Conservation (phyloP, 768 basidiomycete species). For the Lanmaoa pseudosensibilis region DNA sequence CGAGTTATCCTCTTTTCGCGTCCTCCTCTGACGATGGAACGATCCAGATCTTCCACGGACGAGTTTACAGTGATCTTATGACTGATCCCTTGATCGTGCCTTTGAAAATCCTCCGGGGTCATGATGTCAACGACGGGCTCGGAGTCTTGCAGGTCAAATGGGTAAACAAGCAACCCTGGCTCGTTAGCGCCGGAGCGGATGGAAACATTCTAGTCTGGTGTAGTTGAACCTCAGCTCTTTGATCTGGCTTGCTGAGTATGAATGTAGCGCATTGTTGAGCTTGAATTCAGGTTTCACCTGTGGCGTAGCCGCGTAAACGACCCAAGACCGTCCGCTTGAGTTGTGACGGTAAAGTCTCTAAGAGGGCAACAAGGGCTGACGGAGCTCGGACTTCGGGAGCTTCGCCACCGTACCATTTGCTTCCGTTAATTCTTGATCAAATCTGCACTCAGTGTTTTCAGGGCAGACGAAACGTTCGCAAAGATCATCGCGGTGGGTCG, state of each 20-base stretch:
- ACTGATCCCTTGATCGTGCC: constrained; percentile 98
- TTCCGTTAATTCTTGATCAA: constrained; percentile 8
- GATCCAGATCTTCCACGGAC: constrained; percentile 94
- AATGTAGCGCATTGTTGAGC: constrained; percentile 24
- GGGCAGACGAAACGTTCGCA: neutral
- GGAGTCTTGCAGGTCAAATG: constrained; percentile 91
- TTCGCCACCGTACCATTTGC: constrained; percentile 8
- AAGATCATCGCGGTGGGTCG: neutral
- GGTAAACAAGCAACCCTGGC: constrained; percentile 90
- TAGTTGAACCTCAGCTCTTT: constrained; percentile 47
- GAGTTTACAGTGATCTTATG: constrained; percentile 93
- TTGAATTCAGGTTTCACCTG: constrained; percentile 16
- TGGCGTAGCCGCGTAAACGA: constrained; percentile 21
- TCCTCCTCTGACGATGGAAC: constrained; percentile 97
- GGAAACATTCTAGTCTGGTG: constrained; percentile 88
- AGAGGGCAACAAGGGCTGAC: constrained; percentile 6
- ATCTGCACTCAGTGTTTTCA: neutral
- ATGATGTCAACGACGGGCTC: constrained; percentile 77
- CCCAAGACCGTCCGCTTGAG: constrained; percentile 9
- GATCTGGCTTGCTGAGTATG: constrained; percentile 29
- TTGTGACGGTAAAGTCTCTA: constrained; percentile 4
- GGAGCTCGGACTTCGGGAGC: neutral
- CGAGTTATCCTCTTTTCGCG: constrained; percentile 92
- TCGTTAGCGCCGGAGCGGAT: constrained; percentile 90
- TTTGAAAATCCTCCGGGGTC: constrained; percentile 93